A percentile compares a stretch with the other conserved stretches of the same genome.
These are phyloP conservation scores for Graphilbum fragrans DNA, from an alignment of 2,329 filamentous ascomycete species.

Conservation along the genomic window DNA sequence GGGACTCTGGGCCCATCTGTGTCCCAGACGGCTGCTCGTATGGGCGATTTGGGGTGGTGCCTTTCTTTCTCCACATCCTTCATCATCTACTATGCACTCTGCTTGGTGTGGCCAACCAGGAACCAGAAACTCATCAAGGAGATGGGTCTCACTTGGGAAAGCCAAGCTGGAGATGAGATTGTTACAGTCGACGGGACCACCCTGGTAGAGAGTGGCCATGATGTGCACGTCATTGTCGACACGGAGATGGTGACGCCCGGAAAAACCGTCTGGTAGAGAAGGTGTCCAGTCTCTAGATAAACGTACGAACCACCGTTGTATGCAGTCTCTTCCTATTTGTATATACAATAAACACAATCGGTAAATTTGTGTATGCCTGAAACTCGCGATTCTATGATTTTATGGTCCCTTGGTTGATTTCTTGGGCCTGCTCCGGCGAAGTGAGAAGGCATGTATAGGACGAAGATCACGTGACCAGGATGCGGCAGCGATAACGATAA, in stretches of 20 bases:
- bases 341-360: no score
- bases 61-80: constrained; percentile 19
- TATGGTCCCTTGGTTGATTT: no score
- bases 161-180: constrained; percentile 4
- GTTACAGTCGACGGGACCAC: constrained; percentile 3
- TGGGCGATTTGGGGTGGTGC: constrained; percentile 21
- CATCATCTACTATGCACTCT: constrained; percentile 20
- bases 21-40: constrained; percentile 16
- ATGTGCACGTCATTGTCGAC: neutral
- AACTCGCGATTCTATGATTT: no score
- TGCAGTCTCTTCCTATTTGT: no score
- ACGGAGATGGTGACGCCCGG: neutral
- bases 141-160: constrained; percentile 3
- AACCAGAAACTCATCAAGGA: constrained; percentile 7
- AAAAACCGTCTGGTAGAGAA: neutral
- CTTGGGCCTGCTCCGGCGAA: no score
- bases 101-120: constrained; percentile 22
- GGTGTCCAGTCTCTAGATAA: no score
- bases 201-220: neutral
- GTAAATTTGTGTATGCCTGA: no score
- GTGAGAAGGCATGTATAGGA: no score
- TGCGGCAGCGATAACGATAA: no score
- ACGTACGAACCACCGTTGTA: no score
- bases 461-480: no score
- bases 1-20: constrained; percentile 19